Evolutionary conservation across 2,329 filamentous ascomycete genomes (phyloP), one percentile per base, ranked within the genome.

Genomic region (Pseudogymnoascus sp.): DNA sequence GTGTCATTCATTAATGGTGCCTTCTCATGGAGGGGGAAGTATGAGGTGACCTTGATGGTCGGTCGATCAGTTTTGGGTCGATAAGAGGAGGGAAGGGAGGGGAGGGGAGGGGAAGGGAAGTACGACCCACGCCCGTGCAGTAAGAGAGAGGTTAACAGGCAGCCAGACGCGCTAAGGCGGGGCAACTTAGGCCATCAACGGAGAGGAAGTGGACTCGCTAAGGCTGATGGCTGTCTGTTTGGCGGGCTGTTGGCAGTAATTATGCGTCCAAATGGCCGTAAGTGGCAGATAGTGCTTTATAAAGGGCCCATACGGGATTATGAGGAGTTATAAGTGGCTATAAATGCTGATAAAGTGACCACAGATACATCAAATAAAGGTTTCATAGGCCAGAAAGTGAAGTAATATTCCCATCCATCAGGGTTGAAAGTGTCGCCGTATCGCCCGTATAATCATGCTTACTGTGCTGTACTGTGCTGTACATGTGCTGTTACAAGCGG

Each of bases 1-100:
- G 29, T 21, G 29, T 29, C 26, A 5, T 5, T 29, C 26, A 5
- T 5, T 44, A 17, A 15, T 33, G 17, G 9, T 33, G 44, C n/a
- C 44, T 33, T 44, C 15, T 54, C 41, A 54, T 21, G 47, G 47
- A 54, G 29, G 47, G 44, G 47, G 10, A 17, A 11, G 15, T 33
- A 54, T 54, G 47, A 54, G 47, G 47, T 54, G 47, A 54, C 47
- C 47, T 54, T 54, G 47, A 54, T 54, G 47, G 47, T 17, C 47
- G 13, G 47, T 50, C 44, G 13, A 21, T 21, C 21, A 21, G 21
- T 21, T 21, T 21, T 21, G 21, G 21, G 21, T 21, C 21, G 21
- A 21, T 21, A 21, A 21, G 21, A 21, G 21, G 21, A 21, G 21
- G 21, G 21, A 21, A 21, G 21, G 29, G 47, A n/a, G 47, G 17